These are phyloP conservation scores for Coemansia sp. DNA, from an alignment of 192 early-diverging fungal species.

Conservation along the genomic window DNA sequence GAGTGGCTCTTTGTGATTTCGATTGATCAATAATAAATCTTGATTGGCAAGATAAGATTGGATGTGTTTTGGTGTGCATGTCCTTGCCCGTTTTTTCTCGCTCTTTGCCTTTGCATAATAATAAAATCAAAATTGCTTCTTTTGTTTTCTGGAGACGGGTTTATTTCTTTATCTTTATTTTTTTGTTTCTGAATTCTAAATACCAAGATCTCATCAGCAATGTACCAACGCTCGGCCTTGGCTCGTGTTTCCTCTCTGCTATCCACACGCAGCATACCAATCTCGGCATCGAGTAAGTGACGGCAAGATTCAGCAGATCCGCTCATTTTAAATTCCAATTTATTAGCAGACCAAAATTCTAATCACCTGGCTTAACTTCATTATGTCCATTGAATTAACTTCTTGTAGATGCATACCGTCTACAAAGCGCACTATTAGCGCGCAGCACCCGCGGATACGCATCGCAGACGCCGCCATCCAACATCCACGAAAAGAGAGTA, in stretches of 20 bases:
- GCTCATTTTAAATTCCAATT: too few relatives aligned
- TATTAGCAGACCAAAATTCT: too few relatives aligned
- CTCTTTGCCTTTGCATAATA: too few relatives aligned
- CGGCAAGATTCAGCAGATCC: neutral
- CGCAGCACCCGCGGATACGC: conserved; percentile 23
- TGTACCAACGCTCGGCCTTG: conserved; percentile 43
- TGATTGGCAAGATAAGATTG: too few relatives aligned
- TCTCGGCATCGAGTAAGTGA: conserved; percentile 15
- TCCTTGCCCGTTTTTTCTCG: too few relatives aligned
- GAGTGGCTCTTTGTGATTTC: too few relatives aligned
- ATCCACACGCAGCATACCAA: conserved; percentile 17
- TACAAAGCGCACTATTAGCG: neutral
- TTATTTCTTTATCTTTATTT: conserved; percentile 3
- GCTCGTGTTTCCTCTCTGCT: conserved; percentile 34
- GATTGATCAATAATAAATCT: too few relatives aligned
- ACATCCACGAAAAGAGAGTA: conserved; percentile 37
- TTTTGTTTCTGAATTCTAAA: conserved; percentile 6
- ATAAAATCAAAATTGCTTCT: too few relatives aligned
- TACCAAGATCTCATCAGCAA: conserved; percentile 4
- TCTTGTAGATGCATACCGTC: conserved; percentile 9
- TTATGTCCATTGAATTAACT: neutral
- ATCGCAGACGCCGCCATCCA: conserved; percentile 35
- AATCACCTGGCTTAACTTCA: too few relatives aligned
- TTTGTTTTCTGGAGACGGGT: too few relatives aligned
- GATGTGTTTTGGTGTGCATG: too few relatives aligned